These are phyloP conservation scores for Lentinula aciculospora DNA, from an alignment of 768 basidiomycete genomes.

Conservation along the genomic window DNA sequence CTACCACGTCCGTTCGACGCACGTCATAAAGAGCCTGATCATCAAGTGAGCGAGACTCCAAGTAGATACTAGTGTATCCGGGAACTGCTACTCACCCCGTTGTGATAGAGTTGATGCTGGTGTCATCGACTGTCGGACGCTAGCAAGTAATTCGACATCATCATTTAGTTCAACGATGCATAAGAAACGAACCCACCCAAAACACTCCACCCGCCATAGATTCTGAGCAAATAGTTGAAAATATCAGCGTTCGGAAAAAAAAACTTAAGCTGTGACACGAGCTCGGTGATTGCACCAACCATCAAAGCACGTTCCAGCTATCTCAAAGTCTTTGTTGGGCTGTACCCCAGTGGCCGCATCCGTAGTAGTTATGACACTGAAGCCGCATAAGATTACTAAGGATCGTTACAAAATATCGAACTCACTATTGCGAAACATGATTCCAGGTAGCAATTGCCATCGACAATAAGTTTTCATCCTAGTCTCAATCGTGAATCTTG, in stretches of 20 bases:
- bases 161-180: too few species aligned
- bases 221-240: conserved; percentile 17
- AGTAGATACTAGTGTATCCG: neutral
- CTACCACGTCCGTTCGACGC: conserved; percentile 20
- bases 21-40: conserved; percentile 16
- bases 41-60: neutral
- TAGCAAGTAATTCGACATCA: conserved; percentile 11
- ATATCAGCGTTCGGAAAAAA: too few species aligned
- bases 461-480: conserved; percentile 32
- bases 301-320: conserved; percentile 40
- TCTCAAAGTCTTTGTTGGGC: conserved; percentile 34
- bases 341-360: conserved; percentile 29
- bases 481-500: neutral
- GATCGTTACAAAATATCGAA: neutral
- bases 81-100: conserved; percentile 33
- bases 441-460: conserved; percentile 46
- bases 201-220: conserved; percentile 54
- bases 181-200: conserved; percentile 30
- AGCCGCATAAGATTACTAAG: conserved; percentile 11
- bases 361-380: conserved; percentile 38
- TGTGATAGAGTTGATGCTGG: conserved; percentile 42
- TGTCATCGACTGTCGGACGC: conserved; percentile 39
- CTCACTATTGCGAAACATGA: conserved; percentile 40
- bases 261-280: conserved; percentile 18
- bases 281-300: conserved; percentile 19